A percentile compares a stretch with the other conserved stretches of the same genome.
Evolutionary conservation across 2,329 filamentous ascomycete genomes (phyloP).

Genomic region (Corynespora cassiicola): DNA sequence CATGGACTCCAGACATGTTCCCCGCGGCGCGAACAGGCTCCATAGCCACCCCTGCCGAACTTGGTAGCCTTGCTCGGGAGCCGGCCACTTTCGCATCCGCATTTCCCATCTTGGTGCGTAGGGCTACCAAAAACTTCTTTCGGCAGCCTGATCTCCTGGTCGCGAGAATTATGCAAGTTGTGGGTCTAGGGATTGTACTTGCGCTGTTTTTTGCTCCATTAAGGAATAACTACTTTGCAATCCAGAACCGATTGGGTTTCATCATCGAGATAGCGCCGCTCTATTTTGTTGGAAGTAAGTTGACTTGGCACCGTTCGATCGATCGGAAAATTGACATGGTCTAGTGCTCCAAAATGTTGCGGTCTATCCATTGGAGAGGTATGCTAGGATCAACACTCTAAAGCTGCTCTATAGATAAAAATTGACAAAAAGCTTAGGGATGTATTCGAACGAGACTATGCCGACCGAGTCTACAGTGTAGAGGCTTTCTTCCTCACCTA

Average conservation of each 20-base stretch:
- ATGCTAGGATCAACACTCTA: too few species aligned
- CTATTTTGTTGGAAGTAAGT: conserved; percentile 70
- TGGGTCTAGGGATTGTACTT: conserved; percentile 43
- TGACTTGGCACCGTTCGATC: background rate
- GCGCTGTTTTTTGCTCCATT: conserved; percentile 70
- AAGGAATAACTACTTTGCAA: conserved; percentile 70
- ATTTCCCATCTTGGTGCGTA: conserved; percentile 71
- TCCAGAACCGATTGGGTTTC: conserved; percentile 78
- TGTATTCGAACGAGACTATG: conserved; percentile 79
- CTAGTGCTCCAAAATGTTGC: conserved; percentile 76
- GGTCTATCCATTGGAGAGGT: conserved; percentile 74
- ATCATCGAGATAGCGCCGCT: conserved; percentile 74
- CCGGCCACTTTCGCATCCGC: conserved; percentile 67
- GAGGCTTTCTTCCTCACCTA: conserved; percentile 76
- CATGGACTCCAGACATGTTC: conserved; percentile 56
- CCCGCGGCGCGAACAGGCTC: conserved; percentile 30
- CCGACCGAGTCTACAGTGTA: conserved; percentile 74
- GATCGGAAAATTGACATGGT: too few species aligned
- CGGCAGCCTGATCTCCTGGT: conserved; percentile 45
- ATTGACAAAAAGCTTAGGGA: too few species aligned
- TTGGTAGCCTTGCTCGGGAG: conserved; percentile 71
- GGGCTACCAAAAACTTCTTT: conserved; percentile 68
- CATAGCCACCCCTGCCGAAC: conserved; percentile 72
- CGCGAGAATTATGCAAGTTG: conserved; percentile 47
- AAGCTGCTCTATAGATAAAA: too few species aligned